Evolutionary conservation across 176 grass and related monocot genomes (phyloP), one percentile per base, ranked within the genome.

Genomic region (Ananas comosus): DNA sequence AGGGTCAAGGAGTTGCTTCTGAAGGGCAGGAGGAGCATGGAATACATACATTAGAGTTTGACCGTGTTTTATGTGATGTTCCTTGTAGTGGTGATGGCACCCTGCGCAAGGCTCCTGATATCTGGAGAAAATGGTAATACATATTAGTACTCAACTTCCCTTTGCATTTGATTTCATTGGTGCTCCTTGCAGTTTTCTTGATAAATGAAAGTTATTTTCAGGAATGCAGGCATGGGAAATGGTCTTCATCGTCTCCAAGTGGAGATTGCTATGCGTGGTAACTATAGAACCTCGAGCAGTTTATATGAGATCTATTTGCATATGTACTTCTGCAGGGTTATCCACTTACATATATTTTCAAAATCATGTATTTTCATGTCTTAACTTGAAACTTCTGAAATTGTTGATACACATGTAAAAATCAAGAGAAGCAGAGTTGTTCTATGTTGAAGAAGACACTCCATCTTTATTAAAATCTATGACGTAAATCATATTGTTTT

Each of bases 51-150:
- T 53, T 97, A 73, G 79, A 91, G 65, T 92, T 92, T 83, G 89
- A 97, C 49, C 80, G 94, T 68, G 84, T 97, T 17, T 73, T 97
- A 17, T 97, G 94, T 76, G 94, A 97, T 78, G 94, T 97, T 71
- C 94, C 94, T 72, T 97, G 94, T 67, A 97, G 94, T 66, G 94
- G 94, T n/a, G 94, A 97, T 80, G 94, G 94, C 11, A 97, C 94
- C 80, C 81, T 83, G 13, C 84, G 94, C 53, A 97, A 97, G 69
- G 94, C 94, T 81, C 94, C 94, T 83, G 94, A 92, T 87, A 90
- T 97, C 61, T 97, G 94, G 94, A 87, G 94, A 84, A 97, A 92
- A 33, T 97, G 89, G 94, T 97, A 85, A 81, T 56, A 25, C 70
- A 72, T 48, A 70, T 12, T 67, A 63, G 33, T 7, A 50, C 0